phyloP scores from a whole-genome alignment of 305 asterid genomes.

The Solanum hybrid region DNA sequence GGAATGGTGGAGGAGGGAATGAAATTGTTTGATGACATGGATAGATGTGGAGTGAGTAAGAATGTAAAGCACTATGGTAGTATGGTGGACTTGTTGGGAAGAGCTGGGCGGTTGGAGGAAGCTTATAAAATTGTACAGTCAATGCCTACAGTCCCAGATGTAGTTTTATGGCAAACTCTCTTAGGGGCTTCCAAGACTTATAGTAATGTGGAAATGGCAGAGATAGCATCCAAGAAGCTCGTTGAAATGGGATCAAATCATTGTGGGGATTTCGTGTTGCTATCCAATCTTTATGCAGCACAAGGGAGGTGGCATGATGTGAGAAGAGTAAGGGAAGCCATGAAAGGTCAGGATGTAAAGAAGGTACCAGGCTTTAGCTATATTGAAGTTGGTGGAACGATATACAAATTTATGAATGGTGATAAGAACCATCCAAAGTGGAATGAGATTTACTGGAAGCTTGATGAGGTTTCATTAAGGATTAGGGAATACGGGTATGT shows the following conservation, averaged over 20 bases:
- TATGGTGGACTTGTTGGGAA: conserved; percentile 75
- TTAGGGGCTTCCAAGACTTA: conserved; percentile 84
- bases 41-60: conserved; percentile 31
- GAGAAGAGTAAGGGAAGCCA: conserved; percentile 66
- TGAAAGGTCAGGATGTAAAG: conserved; percentile 59
- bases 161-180: conserved; percentile 84
- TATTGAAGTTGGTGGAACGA: conserved; percentile 45
- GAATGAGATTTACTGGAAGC: conserved; percentile 52
- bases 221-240: conserved; percentile 71
- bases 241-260: conserved; percentile 69
- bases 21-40: conserved; percentile 56
- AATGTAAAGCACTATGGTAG: conserved; percentile 83
- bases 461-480: conserved; percentile 53
- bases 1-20: conserved; percentile 91
- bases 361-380: conserved; percentile 88
- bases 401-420: conserved; percentile 57
- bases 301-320: conserved; percentile 78
- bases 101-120: conserved; percentile 67
- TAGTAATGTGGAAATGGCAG: conserved; percentile 70
- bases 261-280: conserved; percentile 78
- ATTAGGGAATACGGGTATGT: conserved; percentile 59
- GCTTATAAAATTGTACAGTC: conserved; percentile 51
- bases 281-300: conserved; percentile 80
- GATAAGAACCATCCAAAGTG: conserved; percentile 50
- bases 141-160: conserved; percentile 60